These are phyloP conservation scores for Tranzscheliella williamsii DNA, from an alignment of 1,284 basidiomycete species.

Conservation along the genomic window DNA sequence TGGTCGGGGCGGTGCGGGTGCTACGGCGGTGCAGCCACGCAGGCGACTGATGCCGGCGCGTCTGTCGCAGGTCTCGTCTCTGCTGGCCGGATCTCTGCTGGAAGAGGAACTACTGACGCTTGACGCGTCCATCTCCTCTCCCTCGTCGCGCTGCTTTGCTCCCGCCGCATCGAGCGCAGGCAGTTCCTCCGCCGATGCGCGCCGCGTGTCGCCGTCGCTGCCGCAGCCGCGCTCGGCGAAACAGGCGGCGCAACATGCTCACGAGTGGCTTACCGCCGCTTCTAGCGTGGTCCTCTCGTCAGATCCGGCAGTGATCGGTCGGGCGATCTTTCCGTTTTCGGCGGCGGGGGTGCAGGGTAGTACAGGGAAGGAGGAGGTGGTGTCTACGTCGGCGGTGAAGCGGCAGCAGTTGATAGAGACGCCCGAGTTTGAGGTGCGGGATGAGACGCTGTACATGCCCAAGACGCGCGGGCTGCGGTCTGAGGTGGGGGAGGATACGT, in stretches of 20 bases:
- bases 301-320: slow-evolving; percentile 1
- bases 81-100: slow-evolving; percentile 39
- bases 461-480: slow-evolving; percentile 43
- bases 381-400: slow-evolving; percentile 27
- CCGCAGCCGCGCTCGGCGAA: no score
- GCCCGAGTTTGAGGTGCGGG: slow-evolving; percentile 44
- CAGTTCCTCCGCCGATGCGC: no score
- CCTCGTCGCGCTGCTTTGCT: no score
- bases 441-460: slow-evolving; percentile 45
- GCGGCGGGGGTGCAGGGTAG: neutral
- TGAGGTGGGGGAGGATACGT: slow-evolving; percentile 68
- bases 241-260: no score
- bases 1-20: no score
- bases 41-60: slow-evolving; percentile 39
- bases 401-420: slow-evolving; percentile 47
- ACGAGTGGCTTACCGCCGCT: slow-evolving; percentile 2
- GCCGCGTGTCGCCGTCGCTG: no score
- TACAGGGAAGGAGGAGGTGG: slow-evolving; percentile 1
- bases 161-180: no score
- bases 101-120: slow-evolving; percentile 43
- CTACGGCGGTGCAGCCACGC: neutral
- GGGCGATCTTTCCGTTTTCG: slow-evolving; percentile 9
- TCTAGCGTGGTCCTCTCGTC: slow-evolving; percentile 24
- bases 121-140: slow-evolving; percentile 12
- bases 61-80: slow-evolving; percentile 35